Conservation (phyloP, 352 stramenopile species). For the Pythium brachiatum region DNA sequence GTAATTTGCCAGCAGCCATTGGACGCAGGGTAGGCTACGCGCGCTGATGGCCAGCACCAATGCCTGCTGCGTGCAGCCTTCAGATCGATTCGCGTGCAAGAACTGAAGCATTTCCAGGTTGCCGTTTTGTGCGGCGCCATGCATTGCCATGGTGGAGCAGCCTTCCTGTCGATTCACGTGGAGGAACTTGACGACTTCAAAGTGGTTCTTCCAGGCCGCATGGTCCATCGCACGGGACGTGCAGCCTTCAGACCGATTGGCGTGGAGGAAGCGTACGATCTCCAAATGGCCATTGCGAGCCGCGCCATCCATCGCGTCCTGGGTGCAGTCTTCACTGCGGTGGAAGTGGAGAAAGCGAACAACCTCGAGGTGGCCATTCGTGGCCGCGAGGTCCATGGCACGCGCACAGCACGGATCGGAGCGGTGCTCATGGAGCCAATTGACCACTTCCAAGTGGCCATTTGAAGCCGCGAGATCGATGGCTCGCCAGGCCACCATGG, state of each 20-base stretch:
- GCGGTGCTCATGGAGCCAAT: conserved; percentile 11
- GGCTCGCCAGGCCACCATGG: conserved; percentile 8
- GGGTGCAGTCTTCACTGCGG: conserved; percentile 11
- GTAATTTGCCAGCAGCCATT: conserved; percentile 8
- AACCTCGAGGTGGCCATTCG: conserved; percentile 9
- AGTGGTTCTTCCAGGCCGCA: conserved; percentile 10
- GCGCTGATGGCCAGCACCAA: background rate
- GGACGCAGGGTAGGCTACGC: background rate
- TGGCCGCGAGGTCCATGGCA: conserved; percentile 11
- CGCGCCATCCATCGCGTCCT: conserved; percentile 12
- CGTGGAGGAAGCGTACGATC: conserved; percentile 13
- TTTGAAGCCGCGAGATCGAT: conserved; percentile 9
- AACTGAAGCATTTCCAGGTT: conserved; percentile 16
- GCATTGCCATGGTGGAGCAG: conserved; percentile 10
- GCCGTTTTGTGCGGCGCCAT: conserved; percentile 5
- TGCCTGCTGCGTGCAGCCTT: conserved; percentile 10
- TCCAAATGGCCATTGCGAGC: conserved; percentile 12
- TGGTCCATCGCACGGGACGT: conserved; percentile 10
- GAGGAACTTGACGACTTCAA: conserved; percentile 13
- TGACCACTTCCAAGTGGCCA: conserved; percentile 12
- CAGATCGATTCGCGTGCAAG: conserved; percentile 2
- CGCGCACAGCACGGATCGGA: conserved; percentile 6
- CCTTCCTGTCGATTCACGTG: conserved; percentile 16
- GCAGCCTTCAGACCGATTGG: conserved; percentile 14
- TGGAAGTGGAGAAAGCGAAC: conserved; percentile 16